Evolutionary conservation across 192 early-diverging fungal genomes (phyloP), one percentile per base, ranked within the genome.

Genomic region (Backusella liffmaniae): DNA sequence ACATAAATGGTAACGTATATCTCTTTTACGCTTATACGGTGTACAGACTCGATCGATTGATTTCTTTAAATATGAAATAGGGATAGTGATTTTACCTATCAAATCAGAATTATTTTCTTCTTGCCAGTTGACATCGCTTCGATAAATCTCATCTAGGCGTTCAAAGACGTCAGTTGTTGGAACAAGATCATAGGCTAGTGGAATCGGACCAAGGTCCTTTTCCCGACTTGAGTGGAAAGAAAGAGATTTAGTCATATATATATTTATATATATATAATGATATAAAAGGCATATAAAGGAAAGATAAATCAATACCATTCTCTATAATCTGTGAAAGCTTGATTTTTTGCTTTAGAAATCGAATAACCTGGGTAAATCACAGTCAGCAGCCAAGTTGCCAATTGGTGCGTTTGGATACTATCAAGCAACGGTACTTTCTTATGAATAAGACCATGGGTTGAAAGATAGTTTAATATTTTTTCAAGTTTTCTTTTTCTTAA

Each of bases 401-500:
- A 69, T 69, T 69, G 67, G 41, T 69, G 67, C 4, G 67, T 69
- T 23, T 69, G 67, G 6, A 69, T 41, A 21, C 10, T 41, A 9
- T 69, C 67, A 39, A 69, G 37, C n/a, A 69, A 23, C 35, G 67
- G 67, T 69, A 39, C 3, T 37, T 69, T 69, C n/a, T 69, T 37
- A 69, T 69, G 67, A 69, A 69, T 41, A 12, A 69, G 36, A 37
- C 21, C 35, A 39, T 41, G 67, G 3, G 4, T 37, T 41, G 21
- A 37, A 23, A 69, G 37, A 23, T 69, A 69, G 0, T 26, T 69
- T 23, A 39, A 69, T 41, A 69, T 69, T 12, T 41, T 69, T 69
- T 69, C 67, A 37, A 69, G 67, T 23, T 69, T 69, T 23, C 37
- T 69, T 69, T 69, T 69, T 69, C 67, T n/a, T n/a, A 69, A 37